These are phyloP conservation scores for Neofusicoccum sp. DNA, from an alignment of 2,329 filamentous ascomycete species.

Conservation along the genomic window DNA sequence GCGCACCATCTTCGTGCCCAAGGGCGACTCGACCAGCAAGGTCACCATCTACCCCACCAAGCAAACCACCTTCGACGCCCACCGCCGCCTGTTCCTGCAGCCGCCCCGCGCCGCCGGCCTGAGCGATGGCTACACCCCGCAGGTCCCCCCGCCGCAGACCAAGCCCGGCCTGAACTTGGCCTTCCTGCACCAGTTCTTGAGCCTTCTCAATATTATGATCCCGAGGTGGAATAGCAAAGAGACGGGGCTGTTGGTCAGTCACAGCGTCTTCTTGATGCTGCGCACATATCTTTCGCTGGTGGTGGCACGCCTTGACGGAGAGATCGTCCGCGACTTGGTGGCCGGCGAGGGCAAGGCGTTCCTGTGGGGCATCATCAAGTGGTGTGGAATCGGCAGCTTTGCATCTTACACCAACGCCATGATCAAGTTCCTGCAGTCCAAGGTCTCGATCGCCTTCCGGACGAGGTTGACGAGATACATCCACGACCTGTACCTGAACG, in stretches of 20 bases:
- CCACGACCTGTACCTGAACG: conserved; percentile 93
- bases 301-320: conserved; percentile 89
- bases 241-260: conserved; percentile 84
- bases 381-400: conserved; percentile 90
- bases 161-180: conserved; percentile 94
- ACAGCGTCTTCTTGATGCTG: conserved; percentile 86
- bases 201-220: conserved; percentile 96
- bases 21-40: conserved; percentile 76
- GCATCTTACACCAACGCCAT: conserved; percentile 98
- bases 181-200: conserved; percentile 95
- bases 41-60: conserved; percentile 91
- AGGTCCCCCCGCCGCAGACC: conserved; percentile 83
- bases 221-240: conserved; percentile 95
- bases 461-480: conserved; percentile 95
- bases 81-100: conserved; percentile 88
- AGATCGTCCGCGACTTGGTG: conserved; percentile 95
- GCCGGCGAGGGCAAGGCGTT: conserved; percentile 89
- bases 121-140: conserved; percentile 61
- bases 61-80: conserved; percentile 91
- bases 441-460: conserved; percentile 97
- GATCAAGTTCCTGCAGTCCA: conserved; percentile 98
- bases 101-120: conserved; percentile 82
- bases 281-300: conserved; percentile 92
- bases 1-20: conserved; percentile 91
- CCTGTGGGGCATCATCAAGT: conserved; percentile 86